These are phyloP conservation scores for Dryadomyces quercus-mongolicae DNA, from an alignment of 2,329 filamentous ascomycete species.

Conservation along the genomic window DNA sequence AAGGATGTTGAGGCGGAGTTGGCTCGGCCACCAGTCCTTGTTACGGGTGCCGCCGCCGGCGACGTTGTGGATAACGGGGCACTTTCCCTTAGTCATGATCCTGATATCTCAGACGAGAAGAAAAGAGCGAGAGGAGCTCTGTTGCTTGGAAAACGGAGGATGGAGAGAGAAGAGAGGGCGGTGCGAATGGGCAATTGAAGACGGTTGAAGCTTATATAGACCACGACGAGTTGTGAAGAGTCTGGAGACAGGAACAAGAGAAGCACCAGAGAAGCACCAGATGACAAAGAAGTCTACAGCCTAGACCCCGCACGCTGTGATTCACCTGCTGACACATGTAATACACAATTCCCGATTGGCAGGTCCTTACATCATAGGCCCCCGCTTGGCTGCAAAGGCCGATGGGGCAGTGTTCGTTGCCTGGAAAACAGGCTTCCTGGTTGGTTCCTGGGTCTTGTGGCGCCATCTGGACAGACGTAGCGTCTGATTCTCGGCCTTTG, in stretches of 20 bases:
- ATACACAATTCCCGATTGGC: neutral
- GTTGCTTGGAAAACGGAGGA: neutral
- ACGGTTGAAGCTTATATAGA: neutral
- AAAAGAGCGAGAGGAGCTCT: neutral
- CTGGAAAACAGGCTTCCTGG: neutral
- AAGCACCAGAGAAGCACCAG: neutral
- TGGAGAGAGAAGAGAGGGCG: neutral
- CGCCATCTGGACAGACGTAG: neutral
- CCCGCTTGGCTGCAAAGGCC: neutral
- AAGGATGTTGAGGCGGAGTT: constrained; percentile 57
- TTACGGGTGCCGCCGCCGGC: constrained; percentile 56
- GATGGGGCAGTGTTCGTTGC: neutral
- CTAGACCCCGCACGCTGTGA: neutral
- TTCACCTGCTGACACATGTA: neutral
- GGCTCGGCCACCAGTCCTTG: constrained; percentile 63
- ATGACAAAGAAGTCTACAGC: neutral
- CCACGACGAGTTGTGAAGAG: neutral
- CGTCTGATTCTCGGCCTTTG: neutral
- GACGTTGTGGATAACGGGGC: constrained; percentile 10
- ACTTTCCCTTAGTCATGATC: constrained; percentile 4
- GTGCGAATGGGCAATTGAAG: neutral
- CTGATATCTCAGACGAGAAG: neutral
- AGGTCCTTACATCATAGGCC: neutral
- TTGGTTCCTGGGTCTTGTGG: neutral
- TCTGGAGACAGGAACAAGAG: neutral